Evolutionary conservation across 1,139 yeast genomes (phyloP).

Genomic region (Taphrina sp.): DNA sequence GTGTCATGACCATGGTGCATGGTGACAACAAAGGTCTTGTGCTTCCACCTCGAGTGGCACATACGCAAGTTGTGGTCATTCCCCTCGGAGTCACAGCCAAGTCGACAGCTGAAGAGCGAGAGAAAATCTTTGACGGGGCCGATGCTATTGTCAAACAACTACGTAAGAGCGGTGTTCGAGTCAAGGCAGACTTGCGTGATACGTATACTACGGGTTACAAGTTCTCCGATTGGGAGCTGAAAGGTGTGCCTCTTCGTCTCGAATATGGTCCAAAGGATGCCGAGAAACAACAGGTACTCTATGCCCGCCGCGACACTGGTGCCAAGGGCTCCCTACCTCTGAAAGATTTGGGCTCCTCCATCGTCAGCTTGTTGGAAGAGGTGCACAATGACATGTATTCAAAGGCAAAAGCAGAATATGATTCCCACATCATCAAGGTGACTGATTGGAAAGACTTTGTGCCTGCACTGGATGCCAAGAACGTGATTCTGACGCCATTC

Average conservation of each 20-base stretch:
- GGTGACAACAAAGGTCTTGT: conserved; percentile 98
- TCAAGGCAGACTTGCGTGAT: conserved; percentile 81
- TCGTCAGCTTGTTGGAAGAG: conserved; percentile 74
- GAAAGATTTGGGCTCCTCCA: conserved; percentile 60
- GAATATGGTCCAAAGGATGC: conserved; percentile 97
- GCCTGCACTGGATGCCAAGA: conserved; percentile 86
- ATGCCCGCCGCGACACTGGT: conserved; percentile 90
- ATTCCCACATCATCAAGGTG: conserved; percentile 75
- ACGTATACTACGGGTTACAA: conserved; percentile 99
- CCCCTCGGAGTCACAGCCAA: conserved; percentile 94
- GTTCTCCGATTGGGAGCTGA: conserved; percentile 91
- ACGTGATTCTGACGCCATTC: conserved; percentile 92
- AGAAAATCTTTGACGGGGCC: conserved; percentile 67
- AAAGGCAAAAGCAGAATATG: conserved; percentile 79
- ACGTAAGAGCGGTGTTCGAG: conserved; percentile 60
- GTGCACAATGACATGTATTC: conserved; percentile 73
- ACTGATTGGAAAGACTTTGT: conserved; percentile 90
- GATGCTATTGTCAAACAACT: conserved; percentile 62
- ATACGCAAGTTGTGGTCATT: conserved; percentile 82
- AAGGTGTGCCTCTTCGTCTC: conserved; percentile 89
- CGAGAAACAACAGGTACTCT: conserved; percentile 72
- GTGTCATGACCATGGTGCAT: conserved; percentile 99
- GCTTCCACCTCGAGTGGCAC: conserved; percentile 95
- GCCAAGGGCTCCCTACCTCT: conserved; percentile 67
- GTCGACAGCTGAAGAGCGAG: conserved; percentile 72